Percentiles rank a stretch among this genome's conserved stretches.
These are phyloP conservation scores for Penicillium bialowiezense DNA, from an alignment of 495 filamentous ascomycete species.

Conservation along the genomic window DNA sequence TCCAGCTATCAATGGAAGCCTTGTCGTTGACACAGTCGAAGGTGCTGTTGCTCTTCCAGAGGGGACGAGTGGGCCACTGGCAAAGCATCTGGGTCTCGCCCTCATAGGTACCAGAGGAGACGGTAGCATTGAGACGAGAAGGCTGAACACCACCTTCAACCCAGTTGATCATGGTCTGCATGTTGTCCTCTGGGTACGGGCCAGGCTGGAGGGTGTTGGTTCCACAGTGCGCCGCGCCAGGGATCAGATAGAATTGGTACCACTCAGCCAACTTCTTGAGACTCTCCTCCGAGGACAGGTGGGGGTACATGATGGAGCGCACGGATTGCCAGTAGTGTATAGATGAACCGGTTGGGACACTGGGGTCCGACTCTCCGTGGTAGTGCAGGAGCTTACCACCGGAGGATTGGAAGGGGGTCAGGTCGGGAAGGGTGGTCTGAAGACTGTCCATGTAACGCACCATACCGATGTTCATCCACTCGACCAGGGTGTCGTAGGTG, in stretches of 20 bases:
- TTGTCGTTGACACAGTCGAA: conserved; percentile 42
- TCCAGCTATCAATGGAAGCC: conserved; percentile 34
- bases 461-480: conserved; percentile 42
- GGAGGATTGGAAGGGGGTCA: conserved; percentile 35
- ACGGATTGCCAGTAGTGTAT: conserved; percentile 51
- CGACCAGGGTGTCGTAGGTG: conserved; percentile 47
- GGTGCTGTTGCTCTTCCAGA: conserved; percentile 30
- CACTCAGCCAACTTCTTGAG: conserved; percentile 42
- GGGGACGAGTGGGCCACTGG: conserved; percentile 42
- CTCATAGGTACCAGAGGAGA: conserved; percentile 17
- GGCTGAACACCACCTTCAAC: conserved; percentile 47
- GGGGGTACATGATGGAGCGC: conserved; percentile 46
- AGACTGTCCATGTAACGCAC: conserved; percentile 26
- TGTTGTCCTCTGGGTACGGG: conserved; percentile 42
- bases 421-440: conserved; percentile 42
- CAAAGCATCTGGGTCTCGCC: conserved; percentile 39
- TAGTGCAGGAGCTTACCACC: conserved; percentile 53
- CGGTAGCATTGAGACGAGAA: conserved; percentile 31
- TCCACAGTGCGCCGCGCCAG: conserved; percentile 50
- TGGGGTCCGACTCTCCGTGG: conserved; percentile 50
- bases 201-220: conserved; percentile 39
- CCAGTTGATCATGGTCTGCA: conserved; percentile 47
- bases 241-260: conserved; percentile 51
- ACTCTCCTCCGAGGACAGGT: conserved; percentile 32
- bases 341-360: conserved; percentile 46